Percentiles rank a stretch among this genome's conserved stretches.
phyloP scores from a whole-genome alignment of 805 yeast genomes.

The Candida adriatica region DNA sequence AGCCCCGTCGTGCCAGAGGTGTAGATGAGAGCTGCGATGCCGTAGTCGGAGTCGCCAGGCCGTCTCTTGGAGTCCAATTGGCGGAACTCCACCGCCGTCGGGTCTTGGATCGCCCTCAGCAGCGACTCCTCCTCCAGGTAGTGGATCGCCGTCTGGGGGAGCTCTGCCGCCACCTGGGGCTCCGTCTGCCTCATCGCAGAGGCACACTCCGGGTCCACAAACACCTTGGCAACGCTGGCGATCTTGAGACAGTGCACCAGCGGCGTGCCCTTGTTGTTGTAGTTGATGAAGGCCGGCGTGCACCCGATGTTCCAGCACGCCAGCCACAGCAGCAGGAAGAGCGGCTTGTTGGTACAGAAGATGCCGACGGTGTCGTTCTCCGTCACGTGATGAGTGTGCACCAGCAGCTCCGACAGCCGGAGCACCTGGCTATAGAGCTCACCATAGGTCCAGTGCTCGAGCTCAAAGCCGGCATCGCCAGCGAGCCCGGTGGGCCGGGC shows the following conservation, averaged over 20 bases:
- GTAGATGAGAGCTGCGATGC: constrained; percentile 68
- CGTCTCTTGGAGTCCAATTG: constrained; percentile 53
- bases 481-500: constrained; percentile 29
- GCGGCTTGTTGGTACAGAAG: constrained; percentile 76
- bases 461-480: constrained; percentile 48
- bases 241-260: constrained; percentile 73
- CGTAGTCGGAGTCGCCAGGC: constrained; percentile 47
- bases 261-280: constrained; percentile 66
- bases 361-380: constrained; percentile 66
- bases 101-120: constrained; percentile 31
- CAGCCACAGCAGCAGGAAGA: constrained; percentile 73
- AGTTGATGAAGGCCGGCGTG: constrained; percentile 78
- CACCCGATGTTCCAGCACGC: constrained; percentile 92
- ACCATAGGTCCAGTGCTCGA: constrained; percentile 61
- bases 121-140: constrained; percentile 48
- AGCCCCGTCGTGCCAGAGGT: constrained; percentile 95
- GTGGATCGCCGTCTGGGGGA: constrained; percentile 37
- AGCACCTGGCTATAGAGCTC: constrained; percentile 63
- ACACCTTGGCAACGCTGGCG: constrained; percentile 55
- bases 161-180: constrained; percentile 27
- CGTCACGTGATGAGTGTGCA: constrained; percentile 54
- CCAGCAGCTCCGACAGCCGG: constrained; percentile 58
- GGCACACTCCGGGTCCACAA: constrained; percentile 69
- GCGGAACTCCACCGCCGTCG: constrained; percentile 42
- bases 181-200: constrained; percentile 46